Conservation (phyloP, 257 asterid species). For the Anisodus tanguticus region DNA sequence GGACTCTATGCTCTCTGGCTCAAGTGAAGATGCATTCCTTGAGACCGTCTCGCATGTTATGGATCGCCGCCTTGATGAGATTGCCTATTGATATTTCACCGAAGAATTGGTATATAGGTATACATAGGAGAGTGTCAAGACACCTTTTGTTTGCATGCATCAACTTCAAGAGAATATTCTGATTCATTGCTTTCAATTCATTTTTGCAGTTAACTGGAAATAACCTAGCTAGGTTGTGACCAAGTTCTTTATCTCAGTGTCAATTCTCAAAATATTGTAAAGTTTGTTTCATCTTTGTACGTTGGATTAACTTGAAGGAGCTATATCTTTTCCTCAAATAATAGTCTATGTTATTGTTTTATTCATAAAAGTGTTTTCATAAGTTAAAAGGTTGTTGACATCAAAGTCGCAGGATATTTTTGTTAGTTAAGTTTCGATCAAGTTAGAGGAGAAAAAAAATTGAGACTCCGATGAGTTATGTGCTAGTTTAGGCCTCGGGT, state of each 20-base stretch:
- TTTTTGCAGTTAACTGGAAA: slow-evolving; percentile 29
- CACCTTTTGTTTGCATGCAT: slow-evolving; percentile 8
- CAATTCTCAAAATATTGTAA: slow-evolving; percentile 10
- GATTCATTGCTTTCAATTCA: neutral
- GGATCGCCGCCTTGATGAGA: slow-evolving; percentile 63
- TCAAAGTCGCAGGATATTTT: too few relatives aligned
- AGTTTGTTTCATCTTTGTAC: neutral
- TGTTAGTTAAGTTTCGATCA: neutral
- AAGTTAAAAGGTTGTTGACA: neutral
- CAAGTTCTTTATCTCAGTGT: slow-evolving; percentile 29
- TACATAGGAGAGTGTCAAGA: slow-evolving; percentile 29
- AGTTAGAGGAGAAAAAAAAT: neutral
- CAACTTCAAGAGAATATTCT: slow-evolving; percentile 1
- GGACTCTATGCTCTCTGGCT: slow-evolving; percentile 66
- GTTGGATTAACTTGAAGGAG: slow-evolving; percentile 16
- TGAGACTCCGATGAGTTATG: neutral
- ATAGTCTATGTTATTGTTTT: neutral
- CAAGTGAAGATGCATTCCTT: slow-evolving; percentile 71
- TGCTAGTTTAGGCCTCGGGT: neutral
- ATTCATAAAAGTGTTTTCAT: neutral
- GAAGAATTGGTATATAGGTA: slow-evolving; percentile 38
- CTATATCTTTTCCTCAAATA: slow-evolving; percentile 23
- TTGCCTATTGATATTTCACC: slow-evolving; percentile 30
- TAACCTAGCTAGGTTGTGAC: slow-evolving; percentile 20
- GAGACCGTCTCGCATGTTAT: slow-evolving; percentile 65